Evolutionary conservation across 768 basidiomycete genomes (phyloP), one percentile per base, ranked within the genome.

Genomic region (Pleurotus tuoliensis): DNA sequence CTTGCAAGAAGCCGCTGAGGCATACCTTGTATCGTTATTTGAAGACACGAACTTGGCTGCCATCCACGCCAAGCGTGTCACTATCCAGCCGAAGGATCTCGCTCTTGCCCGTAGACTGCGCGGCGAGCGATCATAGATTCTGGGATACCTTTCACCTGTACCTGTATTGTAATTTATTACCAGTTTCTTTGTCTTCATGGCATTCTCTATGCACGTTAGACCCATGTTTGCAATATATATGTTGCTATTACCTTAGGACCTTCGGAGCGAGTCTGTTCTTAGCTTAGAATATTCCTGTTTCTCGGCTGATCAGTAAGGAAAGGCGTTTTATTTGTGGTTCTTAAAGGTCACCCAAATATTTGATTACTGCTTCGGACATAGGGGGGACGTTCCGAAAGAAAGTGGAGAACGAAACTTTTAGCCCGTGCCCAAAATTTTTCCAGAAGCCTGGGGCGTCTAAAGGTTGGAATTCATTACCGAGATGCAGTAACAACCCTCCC

Each of bases 11-110:
- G 91, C 90, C 12, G 84, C 88, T 18, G 92, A 93, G 76, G 87
- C 86, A 3, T 88, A 88, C 69, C 84, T 90, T 41, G 86, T 89
- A 58, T 87, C 85, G 13, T 71, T 90, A 61, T 90, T 90, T 63
- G 87, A 90, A 68, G 88, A 90, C 64, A 89, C 88, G 61, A 90
- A 90, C 72, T 79, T 91, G 67, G 89, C 90, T 58, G 90, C 89
- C 55, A 91, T 91, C 67, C 90, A 92, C 69, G 89, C 89, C 15
- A 92, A 91, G 79, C 85, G 88, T 73, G 86, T 89, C 34, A 89
- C 87, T 18, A 87, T 89, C 67, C 90, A 91, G 73, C 91, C 91
- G 5, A 92, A 92, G 75, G 90, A 92, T 74, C 81, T 92, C 56
- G 86, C 88, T 47, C 79, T 92, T 48, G 90, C 90, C 47, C 82